Evolutionary conservation across 805 yeast species (phyloP).

Genomic region (Lipomyces orientalis): DNA sequence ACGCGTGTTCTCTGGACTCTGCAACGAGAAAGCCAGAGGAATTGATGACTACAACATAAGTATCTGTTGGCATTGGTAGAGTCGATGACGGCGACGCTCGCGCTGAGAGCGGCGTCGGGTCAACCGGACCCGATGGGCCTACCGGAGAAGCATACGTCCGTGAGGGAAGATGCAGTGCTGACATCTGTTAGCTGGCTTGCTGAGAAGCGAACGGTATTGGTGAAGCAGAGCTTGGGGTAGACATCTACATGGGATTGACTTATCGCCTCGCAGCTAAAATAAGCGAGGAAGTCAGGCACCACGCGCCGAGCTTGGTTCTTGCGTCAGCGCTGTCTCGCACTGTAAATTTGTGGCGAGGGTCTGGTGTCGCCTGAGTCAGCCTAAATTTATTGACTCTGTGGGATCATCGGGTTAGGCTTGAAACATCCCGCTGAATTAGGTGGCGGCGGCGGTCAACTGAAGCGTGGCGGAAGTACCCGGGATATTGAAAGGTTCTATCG

Average conservation of each 20-base stretch:
- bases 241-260: neutral
- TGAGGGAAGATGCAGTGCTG: conserved; percentile 5
- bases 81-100: neutral
- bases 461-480: too few relatives aligned
- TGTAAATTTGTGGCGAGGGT: too few relatives aligned
- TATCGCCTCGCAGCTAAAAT: neutral
- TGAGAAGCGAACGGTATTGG: neutral
- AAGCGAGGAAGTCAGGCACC: neutral
- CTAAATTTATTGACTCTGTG: too few relatives aligned
- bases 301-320: too few relatives aligned
- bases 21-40: conserved; percentile 18
- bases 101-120: neutral
- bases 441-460: too few relatives aligned
- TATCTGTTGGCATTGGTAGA: neutral
- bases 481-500: too few relatives aligned
- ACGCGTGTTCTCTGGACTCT: conserved; percentile 13
- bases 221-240: neutral
- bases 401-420: too few relatives aligned
- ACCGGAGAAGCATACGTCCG: conserved; percentile 6
- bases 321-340: too few relatives aligned
- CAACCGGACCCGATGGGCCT: neutral
- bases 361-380: too few relatives aligned
- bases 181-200: conserved; percentile 4
- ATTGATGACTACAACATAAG: conserved; percentile 18
- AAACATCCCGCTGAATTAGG: too few relatives aligned